Evolutionary conservation across 768 basidiomycete species (phyloP).

Genomic region (Mycena galericulata): DNA sequence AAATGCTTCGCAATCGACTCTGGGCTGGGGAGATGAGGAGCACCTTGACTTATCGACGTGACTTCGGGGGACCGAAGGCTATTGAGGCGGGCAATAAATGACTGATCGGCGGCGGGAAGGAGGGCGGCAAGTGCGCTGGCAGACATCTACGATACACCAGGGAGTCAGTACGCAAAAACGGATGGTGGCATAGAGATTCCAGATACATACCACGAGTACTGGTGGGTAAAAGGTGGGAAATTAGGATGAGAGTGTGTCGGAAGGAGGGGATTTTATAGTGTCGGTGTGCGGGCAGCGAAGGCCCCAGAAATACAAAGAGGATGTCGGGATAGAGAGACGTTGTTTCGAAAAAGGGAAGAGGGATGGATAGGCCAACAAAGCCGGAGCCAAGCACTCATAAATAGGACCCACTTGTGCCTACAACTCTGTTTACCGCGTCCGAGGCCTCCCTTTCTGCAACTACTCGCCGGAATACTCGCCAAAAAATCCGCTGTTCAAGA

Average conservation of each 20-base stretch:
- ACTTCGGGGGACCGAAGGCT: conserved; percentile 17
- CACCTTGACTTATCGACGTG: neutral
- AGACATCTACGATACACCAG: conserved; percentile 6
- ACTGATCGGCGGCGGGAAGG: conserved; percentile 17
- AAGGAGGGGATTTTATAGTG: conserved; percentile 6
- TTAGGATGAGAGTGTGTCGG: neutral
- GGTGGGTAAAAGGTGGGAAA: neutral
- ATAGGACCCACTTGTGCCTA: conserved; percentile 9
- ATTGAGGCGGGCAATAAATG: conserved; percentile 20
- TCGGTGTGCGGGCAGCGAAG: neutral
- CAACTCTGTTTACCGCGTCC: conserved; percentile 5
- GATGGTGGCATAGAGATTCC: conserved; percentile 14
- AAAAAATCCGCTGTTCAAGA: conserved; percentile 2
- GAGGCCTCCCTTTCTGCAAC: neutral
- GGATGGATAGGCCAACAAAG: conserved; percentile 2
- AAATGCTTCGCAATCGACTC: conserved; percentile 26
- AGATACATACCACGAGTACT: conserved; percentile 3
- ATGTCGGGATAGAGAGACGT: conserved; percentile 7
- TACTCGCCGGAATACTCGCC: neutral
- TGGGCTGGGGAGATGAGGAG: neutral
- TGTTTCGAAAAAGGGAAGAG: conserved; percentile 12
- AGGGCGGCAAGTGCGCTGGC: neutral
- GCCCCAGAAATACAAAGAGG: conserved; percentile 27
- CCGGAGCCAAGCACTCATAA: conserved; percentile 15
- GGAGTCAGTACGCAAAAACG: neutral